Conservation (phyloP, 2,329 filamentous ascomycete species). For the Trichoderma semiorbis region DNA sequence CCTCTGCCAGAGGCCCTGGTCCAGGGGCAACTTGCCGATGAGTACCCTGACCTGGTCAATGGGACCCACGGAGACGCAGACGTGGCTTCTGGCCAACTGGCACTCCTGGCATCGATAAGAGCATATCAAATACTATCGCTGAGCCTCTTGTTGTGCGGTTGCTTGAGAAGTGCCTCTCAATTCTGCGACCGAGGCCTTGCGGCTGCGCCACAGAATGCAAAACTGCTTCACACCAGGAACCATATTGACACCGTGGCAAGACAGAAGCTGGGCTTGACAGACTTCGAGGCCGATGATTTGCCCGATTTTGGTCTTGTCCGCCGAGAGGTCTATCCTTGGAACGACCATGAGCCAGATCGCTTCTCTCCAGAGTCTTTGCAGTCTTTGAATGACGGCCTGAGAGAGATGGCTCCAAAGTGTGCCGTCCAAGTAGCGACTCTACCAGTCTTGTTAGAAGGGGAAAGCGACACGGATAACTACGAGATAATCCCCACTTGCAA, state of each 20-base stretch:
- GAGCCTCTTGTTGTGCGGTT: conserved; percentile 61
- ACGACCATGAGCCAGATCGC: conserved; percentile 64
- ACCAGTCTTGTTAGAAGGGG: conserved; percentile 63
- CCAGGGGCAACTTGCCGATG: conserved; percentile 40
- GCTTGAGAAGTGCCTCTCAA: conserved; percentile 62
- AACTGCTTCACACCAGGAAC: conserved; percentile 51
- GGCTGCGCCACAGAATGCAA: conserved; percentile 51
- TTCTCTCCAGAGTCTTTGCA: conserved; percentile 66
- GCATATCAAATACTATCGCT: conserved; percentile 58
- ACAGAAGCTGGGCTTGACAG: conserved; percentile 44
- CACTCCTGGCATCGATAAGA: conserved; percentile 49
- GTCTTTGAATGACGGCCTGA: conserved; percentile 68
- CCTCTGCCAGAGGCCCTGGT: conserved; percentile 45
- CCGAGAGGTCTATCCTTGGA: conserved; percentile 69
- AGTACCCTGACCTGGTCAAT: conserved; percentile 32
- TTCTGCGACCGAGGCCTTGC: conserved; percentile 63
- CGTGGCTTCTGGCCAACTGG: conserved; percentile 39
- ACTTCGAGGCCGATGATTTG: conserved; percentile 52
- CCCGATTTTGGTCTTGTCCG: conserved; percentile 69
- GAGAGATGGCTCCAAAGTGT: conserved; percentile 71
- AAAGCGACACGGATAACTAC: conserved; percentile 47
- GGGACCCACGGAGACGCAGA: conserved; percentile 34
- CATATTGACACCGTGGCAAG: conserved; percentile 53
- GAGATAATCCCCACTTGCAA: conserved; percentile 57
- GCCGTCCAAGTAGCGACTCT: conserved; percentile 73